A percentile compares a stretch with the other conserved stretches of the same genome.
These are phyloP conservation scores for Datura wrightii DNA, from an alignment of 257 asterid genomes.

Conservation along the genomic window DNA sequence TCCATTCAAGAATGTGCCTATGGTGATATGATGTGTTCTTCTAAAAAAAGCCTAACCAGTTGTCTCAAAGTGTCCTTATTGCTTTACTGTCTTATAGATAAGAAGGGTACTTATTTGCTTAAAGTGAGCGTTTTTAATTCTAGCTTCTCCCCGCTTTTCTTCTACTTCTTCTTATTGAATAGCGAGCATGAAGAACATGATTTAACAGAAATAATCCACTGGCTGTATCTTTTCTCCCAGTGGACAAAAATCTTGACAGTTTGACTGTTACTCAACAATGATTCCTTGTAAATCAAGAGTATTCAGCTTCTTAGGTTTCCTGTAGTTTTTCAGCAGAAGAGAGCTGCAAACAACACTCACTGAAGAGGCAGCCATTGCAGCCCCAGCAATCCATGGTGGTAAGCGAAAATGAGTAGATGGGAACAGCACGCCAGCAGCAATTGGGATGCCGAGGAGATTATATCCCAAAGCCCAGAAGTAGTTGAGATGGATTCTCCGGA, in stretches of 20 bases:
- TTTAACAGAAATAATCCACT: not conserved
- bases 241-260: not conserved
- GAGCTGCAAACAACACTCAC: conserved; percentile 92
- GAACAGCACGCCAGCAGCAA: conserved; percentile 81
- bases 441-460: conserved; percentile 72
- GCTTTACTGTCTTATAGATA: not conserved
- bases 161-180: not conserved
- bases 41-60: not conserved
- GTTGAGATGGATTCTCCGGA: conserved; percentile 68
- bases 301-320: conserved; percentile 67
- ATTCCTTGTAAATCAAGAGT: conserved; percentile 46
- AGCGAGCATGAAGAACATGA: not conserved
- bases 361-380: conserved; percentile 96
- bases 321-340: conserved; percentile 72
- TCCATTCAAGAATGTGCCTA: not conserved
- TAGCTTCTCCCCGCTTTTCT: not conserved
- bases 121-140: not conserved
- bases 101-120: not conserved
- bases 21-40: not conserved
- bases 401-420: conserved; percentile 72
- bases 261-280: conserved; percentile 41
- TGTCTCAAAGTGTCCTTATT: not conserved
- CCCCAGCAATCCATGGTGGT: conserved; percentile 96
- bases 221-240: not conserved
- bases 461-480: conserved; percentile 84